Evolutionary conservation across 2,329 filamentous ascomycete species (phyloP), one percentile per base, ranked within the genome.

Genomic region (Aspergillus piperis): DNA sequence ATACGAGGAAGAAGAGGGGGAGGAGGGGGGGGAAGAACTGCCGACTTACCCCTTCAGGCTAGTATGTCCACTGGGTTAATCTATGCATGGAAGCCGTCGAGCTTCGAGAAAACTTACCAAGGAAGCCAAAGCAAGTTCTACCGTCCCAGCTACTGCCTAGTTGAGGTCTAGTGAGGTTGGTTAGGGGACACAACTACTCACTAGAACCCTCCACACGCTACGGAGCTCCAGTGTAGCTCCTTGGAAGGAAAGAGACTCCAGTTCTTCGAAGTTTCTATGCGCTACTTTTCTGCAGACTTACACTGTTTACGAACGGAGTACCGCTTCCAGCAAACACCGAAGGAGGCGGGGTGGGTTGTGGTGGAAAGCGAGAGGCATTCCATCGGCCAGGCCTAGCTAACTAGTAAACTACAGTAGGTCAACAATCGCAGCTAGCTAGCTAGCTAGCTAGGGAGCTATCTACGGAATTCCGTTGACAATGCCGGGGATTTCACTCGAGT

Each of bases 31-130:
- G 30, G 23, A 30, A 54, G 38, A 44, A 30, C 52, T 44, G 38
- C 23, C 39, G 39, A 47, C 52, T 54, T 54, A 44, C 52, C 19
- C 1, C n/a, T 54, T 54, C 23, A 4, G 39, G 52, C 42, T 54
- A 54, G 52, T 13, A 21, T 19, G 19, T 44, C 52, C 4, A 19
- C 42, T 44, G 52, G 25, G 19, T 54, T 54, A 54, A 54, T 54
- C 39, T 54, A 44, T 54, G 52, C 52, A 54, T 54, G 52, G 52
- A 54, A 54, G 52, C 42, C 52, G 39, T 10, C 42, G 52, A 47
- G 11, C 52, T 54, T 54, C 52, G 52, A 54, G 52, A 54, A 52
- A 44, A 47, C 39, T 39, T 25, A n/a, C 23, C 19, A 54, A 54
- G 52, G 39, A 32, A 36, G 32, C n/a, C 23, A 25, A 27, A 27